Conservation (phyloP, 106 monocot species). For the Vanilla planifolia region DNA sequence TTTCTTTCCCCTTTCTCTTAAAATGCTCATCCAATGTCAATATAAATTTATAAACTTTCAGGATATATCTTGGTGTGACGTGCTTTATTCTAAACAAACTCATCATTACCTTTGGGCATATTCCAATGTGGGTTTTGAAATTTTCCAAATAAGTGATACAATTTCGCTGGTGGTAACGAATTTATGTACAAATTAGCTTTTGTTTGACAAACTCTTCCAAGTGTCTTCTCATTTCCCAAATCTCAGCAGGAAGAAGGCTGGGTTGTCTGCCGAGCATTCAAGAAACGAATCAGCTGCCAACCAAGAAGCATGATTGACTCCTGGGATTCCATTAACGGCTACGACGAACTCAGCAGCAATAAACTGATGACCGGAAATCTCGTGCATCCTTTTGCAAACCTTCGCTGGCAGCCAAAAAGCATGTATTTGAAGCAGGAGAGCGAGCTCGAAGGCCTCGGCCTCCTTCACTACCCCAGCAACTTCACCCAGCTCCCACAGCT, state of each 20-base stretch:
- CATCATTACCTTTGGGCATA: no score
- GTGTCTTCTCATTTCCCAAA: no score
- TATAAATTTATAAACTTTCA: no score
- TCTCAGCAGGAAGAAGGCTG: slow-evolving; percentile 87
- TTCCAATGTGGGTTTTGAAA: no score
- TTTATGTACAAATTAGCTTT: no score
- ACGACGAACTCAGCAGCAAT: slow-evolving; percentile 12
- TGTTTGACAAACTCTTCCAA: no score
- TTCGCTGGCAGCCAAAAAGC: slow-evolving; percentile 2
- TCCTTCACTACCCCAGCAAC: slow-evolving; percentile 22
- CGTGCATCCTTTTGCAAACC: not conserved
- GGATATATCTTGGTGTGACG: no score
- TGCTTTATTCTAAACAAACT: no score
- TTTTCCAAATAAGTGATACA: no score
- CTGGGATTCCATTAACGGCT: slow-evolving; percentile 28
- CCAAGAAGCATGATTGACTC: slow-evolving; percentile 18
- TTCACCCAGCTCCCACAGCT: slow-evolving; percentile 70
- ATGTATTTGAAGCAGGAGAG: slow-evolving; percentile 50
- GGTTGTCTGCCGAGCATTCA: slow-evolving; percentile 94
- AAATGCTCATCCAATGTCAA: no score
- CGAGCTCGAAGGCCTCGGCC: slow-evolving; percentile 21
- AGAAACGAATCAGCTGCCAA: slow-evolving; percentile 44
- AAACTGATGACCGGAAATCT: slow-evolving; percentile 7
- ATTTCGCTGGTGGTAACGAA: no score
- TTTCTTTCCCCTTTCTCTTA: no score